Percentiles rank a stretch among this genome's conserved stretches.
Evolutionary conservation across 768 basidiomycete species (phyloP).

Genomic region (Candolleomyces eurysporus): DNA sequence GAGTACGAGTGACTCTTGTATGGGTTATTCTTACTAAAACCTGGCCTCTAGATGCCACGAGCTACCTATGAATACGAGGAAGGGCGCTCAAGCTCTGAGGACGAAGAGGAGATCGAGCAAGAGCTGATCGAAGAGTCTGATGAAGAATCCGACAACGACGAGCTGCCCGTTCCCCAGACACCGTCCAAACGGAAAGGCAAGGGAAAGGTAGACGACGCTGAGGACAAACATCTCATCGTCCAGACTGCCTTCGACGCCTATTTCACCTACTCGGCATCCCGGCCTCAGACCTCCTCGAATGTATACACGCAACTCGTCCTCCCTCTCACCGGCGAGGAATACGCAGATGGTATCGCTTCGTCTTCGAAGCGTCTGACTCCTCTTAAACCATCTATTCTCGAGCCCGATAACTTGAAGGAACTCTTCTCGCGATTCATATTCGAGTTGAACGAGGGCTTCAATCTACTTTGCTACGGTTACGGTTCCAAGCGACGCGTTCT

Average conservation of each 20-base stretch:
- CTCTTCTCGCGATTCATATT: slow-evolving; percentile 60
- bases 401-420: slow-evolving; percentile 28
- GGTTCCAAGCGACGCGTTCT: slow-evolving; percentile 83
- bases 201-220: slow-evolving; percentile 17
- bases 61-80: neutral
- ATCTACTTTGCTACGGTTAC: slow-evolving; percentile 82
- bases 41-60: neutral
- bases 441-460: slow-evolving; percentile 84
- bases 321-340: slow-evolving; percentile 69
- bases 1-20: neutral
- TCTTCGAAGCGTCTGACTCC: slow-evolving; percentile 26
- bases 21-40: neutral
- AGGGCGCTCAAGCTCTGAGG: neutral
- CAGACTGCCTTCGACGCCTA: slow-evolving; percentile 84
- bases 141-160: slow-evolving; percentile 6
- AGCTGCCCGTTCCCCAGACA: slow-evolving; percentile 2
- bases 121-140: slow-evolving; percentile 14
- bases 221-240: slow-evolving; percentile 41
- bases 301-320: slow-evolving; percentile 75
- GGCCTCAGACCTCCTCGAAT: slow-evolving; percentile 72
- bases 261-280: slow-evolving; percentile 61
- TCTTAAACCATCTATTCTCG: slow-evolving; percentile 33
- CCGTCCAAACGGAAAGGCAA: slow-evolving; percentile 17
- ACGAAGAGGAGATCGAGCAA: slow-evolving; percentile 14
- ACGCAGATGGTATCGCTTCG: slow-evolving; percentile 37